Conservation (phyloP, 352 stramenopile genomes). For the Pythium periplocum region DNA sequence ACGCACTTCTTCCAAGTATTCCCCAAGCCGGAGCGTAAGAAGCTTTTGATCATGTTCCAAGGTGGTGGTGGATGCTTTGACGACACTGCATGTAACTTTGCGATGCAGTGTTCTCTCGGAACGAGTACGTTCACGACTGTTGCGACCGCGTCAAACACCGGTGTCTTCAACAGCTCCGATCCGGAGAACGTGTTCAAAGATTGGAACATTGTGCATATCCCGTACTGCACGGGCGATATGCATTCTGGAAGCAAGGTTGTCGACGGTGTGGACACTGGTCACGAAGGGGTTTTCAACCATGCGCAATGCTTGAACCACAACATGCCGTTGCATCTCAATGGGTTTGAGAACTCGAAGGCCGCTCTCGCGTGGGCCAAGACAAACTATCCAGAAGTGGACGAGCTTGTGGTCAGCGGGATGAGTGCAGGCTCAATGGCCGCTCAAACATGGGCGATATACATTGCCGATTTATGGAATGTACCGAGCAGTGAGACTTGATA, state of each 20-base stretch:
- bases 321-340: slow-evolving; percentile 38
- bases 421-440: slow-evolving; percentile 46
- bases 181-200: slow-evolving; percentile 57
- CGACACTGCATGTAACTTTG: slow-evolving; percentile 54
- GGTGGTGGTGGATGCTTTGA: slow-evolving; percentile 60
- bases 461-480: slow-evolving; percentile 44
- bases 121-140: slow-evolving; percentile 30
- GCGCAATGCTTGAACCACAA: slow-evolving; percentile 39
- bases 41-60: slow-evolving; percentile 64
- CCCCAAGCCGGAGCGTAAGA: slow-evolving; percentile 31
- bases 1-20: slow-evolving; percentile 77
- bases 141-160: slow-evolving; percentile 26
- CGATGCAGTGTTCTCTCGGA: slow-evolving; percentile 51
- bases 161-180: slow-evolving; percentile 44
- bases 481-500: slow-evolving; percentile 33
- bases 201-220: slow-evolving; percentile 65
- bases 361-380: slow-evolving; percentile 38
- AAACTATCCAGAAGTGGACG: slow-evolving; percentile 42
- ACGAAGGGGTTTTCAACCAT: slow-evolving; percentile 33
- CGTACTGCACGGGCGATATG: slow-evolving; percentile 66
- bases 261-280: slow-evolving; percentile 16
- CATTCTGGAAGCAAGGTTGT: slow-evolving; percentile 37
- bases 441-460: slow-evolving; percentile 34
- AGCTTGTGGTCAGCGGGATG: slow-evolving; percentile 41
- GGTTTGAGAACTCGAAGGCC: slow-evolving; percentile 49